A percentile compares a stretch with the other conserved stretches of the same genome.
phyloP scores from a whole-genome alignment of 805 yeast genomes.

The Wickerhamiella australiensis region DNA sequence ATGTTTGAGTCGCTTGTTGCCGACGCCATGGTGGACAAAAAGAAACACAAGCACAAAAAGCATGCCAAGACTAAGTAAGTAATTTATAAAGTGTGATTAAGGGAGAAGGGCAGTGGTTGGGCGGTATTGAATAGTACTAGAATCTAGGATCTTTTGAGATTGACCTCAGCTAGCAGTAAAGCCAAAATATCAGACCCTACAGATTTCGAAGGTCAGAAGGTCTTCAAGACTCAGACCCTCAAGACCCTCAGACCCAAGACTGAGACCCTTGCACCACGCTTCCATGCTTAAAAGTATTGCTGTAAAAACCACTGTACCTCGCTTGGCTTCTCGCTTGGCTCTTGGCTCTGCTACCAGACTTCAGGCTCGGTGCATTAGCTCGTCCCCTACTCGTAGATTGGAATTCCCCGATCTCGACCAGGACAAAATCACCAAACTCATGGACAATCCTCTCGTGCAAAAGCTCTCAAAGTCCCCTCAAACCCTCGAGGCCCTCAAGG shows the following conservation, averaged over 20 bases:
- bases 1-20: slow-evolving; percentile 85
- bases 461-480: slow-evolving; percentile 21
- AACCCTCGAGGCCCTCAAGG: slow-evolving; percentile 19
- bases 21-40: slow-evolving; percentile 49
- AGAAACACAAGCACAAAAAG: slow-evolving; percentile 26
- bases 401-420: slow-evolving; percentile 14
- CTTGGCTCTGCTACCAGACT: too few species aligned
- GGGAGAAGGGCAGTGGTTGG: too few species aligned
- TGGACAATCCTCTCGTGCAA: slow-evolving; percentile 15
- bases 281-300: not conserved
- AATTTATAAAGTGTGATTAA: too few species aligned
- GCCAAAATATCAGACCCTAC: too few species aligned
- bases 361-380: not conserved
- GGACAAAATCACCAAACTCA: slow-evolving; percentile 14
- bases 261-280: too few species aligned
- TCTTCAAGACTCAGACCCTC: too few species aligned
- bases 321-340: not conserved
- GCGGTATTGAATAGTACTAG: too few species aligned
- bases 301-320: not conserved
- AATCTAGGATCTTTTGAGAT: too few species aligned
- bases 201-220: too few species aligned
- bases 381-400: not conserved
- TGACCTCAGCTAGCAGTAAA: too few species aligned
- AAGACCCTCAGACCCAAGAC: not conserved
- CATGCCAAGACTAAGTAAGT: not conserved